Evolutionary conservation across 805 yeast genomes (phyloP).

Genomic region (Myxozyma vanderwaltii): DNA sequence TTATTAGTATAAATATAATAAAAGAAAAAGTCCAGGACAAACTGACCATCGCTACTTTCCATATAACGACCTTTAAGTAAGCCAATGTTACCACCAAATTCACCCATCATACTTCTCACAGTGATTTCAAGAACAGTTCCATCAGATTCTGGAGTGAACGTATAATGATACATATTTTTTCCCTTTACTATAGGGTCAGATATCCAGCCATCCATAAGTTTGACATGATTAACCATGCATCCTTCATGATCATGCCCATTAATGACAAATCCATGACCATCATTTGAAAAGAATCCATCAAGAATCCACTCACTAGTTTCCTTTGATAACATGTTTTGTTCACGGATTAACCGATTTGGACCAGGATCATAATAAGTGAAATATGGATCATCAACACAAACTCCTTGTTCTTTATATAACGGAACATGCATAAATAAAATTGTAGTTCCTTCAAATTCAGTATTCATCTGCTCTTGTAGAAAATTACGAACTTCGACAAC

Average conservation of each 20-base stretch:
- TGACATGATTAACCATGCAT: conserved; percentile 53
- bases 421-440: conserved; percentile 88
- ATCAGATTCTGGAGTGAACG: conserved; percentile 5
- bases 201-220: conserved; percentile 11
- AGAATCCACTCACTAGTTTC: conserved; percentile 69
- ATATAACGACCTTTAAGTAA: conserved; percentile 73
- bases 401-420: conserved; percentile 74
- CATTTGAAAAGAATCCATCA: conserved; percentile 63
- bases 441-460: conserved; percentile 64
- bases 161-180: not conserved
- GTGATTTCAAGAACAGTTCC: conserved; percentile 49
- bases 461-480: conserved; percentile 57
- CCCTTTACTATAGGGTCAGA: conserved; percentile 13
- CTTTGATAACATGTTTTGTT: conserved; percentile 80
- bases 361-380: conserved; percentile 59
- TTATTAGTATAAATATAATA: not conserved
- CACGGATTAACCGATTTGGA: conserved; percentile 58
- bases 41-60: conserved; percentile 37
- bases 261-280: conserved; percentile 59
- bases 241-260: conserved; percentile 98
- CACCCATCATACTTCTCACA: conserved; percentile 95
- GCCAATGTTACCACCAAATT: conserved; percentile 87
- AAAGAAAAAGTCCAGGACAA: too few relatives aligned
- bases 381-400: conserved; percentile 86
- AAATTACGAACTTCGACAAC: conserved; percentile 71